A percentile compares a stretch with the other conserved stretches of the same genome.
These are phyloP conservation scores for Edaphochlamys debaryana DNA, from an alignment of 139 green algal species.

Conservation along the genomic window DNA sequence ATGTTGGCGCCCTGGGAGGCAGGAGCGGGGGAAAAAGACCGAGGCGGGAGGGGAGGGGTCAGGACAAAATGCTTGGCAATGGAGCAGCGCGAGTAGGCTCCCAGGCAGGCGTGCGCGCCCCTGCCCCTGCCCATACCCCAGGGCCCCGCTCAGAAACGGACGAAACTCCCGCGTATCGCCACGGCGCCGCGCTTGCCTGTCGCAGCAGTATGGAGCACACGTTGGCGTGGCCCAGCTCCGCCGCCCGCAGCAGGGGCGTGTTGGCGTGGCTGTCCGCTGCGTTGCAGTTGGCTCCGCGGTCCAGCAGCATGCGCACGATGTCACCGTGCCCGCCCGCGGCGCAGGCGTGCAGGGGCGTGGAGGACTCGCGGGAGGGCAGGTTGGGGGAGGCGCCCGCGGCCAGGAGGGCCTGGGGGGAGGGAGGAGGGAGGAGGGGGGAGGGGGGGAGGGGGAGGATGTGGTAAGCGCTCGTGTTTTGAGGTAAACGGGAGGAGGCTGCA, in stretches of 20 bases:
- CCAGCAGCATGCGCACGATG: constrained; percentile 40
- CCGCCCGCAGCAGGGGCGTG: constrained; percentile 35
- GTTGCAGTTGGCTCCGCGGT: constrained; percentile 8
- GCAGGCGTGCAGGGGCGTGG: constrained; percentile 23
- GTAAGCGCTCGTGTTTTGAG: too few relatives aligned
- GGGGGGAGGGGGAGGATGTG: too few relatives aligned
- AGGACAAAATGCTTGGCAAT: too few relatives aligned
- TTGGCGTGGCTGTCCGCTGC: constrained; percentile 11
- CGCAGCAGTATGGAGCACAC: constrained; percentile 35
- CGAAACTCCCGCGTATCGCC: too few relatives aligned
- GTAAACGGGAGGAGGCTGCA: too few relatives aligned
- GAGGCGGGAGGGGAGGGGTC: too few relatives aligned
- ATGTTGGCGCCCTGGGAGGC: constrained; percentile 25
- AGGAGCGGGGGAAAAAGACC: too few relatives aligned
- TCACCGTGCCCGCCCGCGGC: constrained; percentile 9
- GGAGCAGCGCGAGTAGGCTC: too few relatives aligned
- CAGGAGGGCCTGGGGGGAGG: constrained; percentile 15
- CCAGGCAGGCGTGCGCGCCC: too few relatives aligned
- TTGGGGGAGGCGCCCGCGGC: constrained; percentile 20
- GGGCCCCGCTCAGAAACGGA: too few relatives aligned
- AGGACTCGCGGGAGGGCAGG: constrained; percentile 8
- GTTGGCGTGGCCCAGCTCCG: constrained; percentile 36
- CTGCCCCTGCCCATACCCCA: too few relatives aligned
- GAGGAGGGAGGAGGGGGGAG: too few relatives aligned
- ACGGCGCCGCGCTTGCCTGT: background rate